These are phyloP conservation scores for Isatis lusitanica DNA, from an alignment of 441 rosid genomes.

Conservation along the genomic window DNA sequence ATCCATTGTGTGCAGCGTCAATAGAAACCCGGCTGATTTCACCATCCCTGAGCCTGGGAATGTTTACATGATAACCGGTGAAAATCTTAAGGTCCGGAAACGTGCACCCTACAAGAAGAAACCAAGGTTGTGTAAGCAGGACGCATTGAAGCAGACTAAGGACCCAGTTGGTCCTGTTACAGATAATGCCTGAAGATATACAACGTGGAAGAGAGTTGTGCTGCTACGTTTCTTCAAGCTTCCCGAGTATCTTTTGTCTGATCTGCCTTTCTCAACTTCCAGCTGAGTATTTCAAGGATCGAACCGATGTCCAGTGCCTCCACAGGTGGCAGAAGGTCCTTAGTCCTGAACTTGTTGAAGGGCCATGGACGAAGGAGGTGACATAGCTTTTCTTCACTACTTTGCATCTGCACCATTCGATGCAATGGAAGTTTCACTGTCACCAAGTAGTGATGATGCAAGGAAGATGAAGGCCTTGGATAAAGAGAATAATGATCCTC, in stretches of 20 bases:
- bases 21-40: constrained; percentile 95
- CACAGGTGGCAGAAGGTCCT: constrained; percentile 99
- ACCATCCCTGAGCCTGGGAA: constrained; percentile 68
- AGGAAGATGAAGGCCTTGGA: constrained; percentile 45
- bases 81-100: constrained; percentile 53
- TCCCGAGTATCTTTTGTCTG: constrained; percentile 24
- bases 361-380: constrained; percentile 99
- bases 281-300: constrained; percentile 99
- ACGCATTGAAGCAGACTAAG: constrained; percentile 55
- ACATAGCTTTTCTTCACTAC: constrained; percentile 11
- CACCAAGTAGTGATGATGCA: constrained; percentile 51
- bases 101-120: constrained; percentile 37
- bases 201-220: constrained; percentile 11
- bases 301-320: constrained; percentile 99
- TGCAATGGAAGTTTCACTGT: constrained; percentile 60
- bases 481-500: constrained; percentile 41
- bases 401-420: constrained; percentile 58
- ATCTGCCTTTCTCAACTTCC: constrained; percentile 41
- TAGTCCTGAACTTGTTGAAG: constrained; percentile 97
- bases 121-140: constrained; percentile 39
- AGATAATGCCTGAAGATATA: constrained; percentile 31
- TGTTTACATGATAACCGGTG: constrained; percentile 63
- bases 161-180: constrained; percentile 39
- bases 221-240: constrained; percentile 38
- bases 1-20: constrained; percentile 54